Percentiles rank a stretch among this genome's conserved stretches.
phyloP scores from a whole-genome alignment of 106 monocot genomes.

The Narthecium ossifragum region DNA sequence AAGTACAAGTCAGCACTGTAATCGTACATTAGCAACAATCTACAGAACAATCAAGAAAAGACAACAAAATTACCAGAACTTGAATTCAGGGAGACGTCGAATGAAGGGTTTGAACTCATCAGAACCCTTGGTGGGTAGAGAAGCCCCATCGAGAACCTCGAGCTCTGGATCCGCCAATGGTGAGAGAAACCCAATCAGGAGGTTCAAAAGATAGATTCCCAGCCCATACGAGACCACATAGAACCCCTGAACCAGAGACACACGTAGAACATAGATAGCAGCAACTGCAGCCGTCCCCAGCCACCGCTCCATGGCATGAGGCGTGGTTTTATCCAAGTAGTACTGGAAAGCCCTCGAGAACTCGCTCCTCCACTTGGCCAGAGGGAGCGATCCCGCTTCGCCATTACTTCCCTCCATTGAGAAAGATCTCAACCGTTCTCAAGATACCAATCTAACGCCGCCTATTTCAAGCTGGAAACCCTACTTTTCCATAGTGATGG shows the following conservation, averaged over 20 bases:
- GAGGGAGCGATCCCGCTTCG: constrained; percentile 7
- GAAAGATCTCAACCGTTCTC: no score
- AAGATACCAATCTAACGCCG: no score
- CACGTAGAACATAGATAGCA: constrained; percentile 39
- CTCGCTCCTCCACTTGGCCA: constrained; percentile 40
- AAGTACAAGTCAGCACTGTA: no score
- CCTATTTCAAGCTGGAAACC: no score
- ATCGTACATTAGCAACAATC: no score
- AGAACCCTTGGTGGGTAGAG: constrained; percentile 32
- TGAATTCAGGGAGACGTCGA: constrained; percentile 43
- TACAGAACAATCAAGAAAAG: no score
- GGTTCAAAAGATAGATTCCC: constrained; percentile 45
- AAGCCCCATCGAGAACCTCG: constrained; percentile 39
- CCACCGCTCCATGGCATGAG: constrained; percentile 47
- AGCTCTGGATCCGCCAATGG: constrained; percentile 67
- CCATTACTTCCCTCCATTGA: constrained; percentile 26
- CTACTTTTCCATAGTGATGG: no score
- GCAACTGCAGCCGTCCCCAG: constrained; percentile 34
- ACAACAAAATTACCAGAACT: constrained; percentile 29
- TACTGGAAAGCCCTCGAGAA: constrained; percentile 52
- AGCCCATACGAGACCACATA: constrained; percentile 73
- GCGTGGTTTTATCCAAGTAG: constrained; percentile 56
- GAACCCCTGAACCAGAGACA: constrained; percentile 56
- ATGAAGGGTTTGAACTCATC: constrained; percentile 56
- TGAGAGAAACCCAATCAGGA: constrained; percentile 61